Evolutionary conservation across 768 basidiomycete genomes (phyloP).

Genomic region (Mycena amicta): DNA sequence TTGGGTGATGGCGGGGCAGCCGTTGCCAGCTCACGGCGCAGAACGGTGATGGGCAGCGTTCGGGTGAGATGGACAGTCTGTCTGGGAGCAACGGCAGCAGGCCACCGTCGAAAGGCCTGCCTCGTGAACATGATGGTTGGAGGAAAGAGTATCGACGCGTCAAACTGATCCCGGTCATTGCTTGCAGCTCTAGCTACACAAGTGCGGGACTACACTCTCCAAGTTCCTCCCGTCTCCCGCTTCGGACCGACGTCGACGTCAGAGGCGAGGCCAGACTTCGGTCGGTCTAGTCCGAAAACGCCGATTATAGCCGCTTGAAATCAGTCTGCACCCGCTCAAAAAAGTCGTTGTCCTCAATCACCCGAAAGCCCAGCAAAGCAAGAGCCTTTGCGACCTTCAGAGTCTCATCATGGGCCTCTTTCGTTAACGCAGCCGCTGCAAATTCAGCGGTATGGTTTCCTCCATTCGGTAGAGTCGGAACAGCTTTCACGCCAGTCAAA

Average conservation of each 20-base stretch:
- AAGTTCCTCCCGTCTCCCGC: neutral
- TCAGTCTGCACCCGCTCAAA: too few relatives aligned
- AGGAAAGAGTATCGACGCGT: neutral
- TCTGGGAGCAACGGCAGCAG: slow-evolving; percentile 25
- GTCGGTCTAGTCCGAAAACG: neutral
- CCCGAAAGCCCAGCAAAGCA: too few relatives aligned
- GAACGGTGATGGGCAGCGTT: slow-evolving; percentile 19
- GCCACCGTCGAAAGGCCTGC: slow-evolving; percentile 37
- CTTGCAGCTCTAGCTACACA: neutral
- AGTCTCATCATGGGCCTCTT: too few relatives aligned
- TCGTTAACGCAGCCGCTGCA: too few relatives aligned
- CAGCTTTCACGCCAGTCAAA: too few relatives aligned
- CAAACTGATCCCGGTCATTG: neutral
- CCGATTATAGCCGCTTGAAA: too few relatives aligned
- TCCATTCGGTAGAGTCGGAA: too few relatives aligned
- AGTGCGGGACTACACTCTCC: neutral
- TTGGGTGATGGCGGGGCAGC: slow-evolving; percentile 65
- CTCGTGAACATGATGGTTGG: slow-evolving; percentile 35
- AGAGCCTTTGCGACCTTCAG: too few relatives aligned
- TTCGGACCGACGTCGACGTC: neutral
- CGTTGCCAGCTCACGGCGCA: slow-evolving; percentile 46
- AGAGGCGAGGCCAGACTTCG: neutral
- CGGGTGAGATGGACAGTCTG: slow-evolving; percentile 18
- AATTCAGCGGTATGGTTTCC: too few relatives aligned
- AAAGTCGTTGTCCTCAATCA: too few relatives aligned